phyloP scores from a whole-genome alignment of 345 rosid species.

The Acer saccharum region DNA sequence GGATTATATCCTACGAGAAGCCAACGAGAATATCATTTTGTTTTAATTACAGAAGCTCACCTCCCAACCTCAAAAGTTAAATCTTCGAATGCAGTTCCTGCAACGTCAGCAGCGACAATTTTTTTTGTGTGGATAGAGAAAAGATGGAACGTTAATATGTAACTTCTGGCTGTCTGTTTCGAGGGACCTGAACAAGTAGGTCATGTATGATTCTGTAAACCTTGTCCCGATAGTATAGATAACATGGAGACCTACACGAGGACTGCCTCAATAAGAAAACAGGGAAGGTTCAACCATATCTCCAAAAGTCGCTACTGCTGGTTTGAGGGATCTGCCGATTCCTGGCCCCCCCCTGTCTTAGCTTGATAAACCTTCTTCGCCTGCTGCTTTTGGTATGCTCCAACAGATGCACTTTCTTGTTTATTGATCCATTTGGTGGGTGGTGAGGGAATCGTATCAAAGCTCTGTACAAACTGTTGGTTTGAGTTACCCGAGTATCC shows the following conservation, averaged over 20 bases:
- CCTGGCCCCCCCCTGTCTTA: conserved; percentile 41
- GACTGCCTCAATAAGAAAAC: background rate
- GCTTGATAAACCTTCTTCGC: conserved; percentile 61
- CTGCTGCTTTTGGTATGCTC: conserved; percentile 48
- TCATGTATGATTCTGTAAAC: background rate
- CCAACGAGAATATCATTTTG: too few relatives aligned
- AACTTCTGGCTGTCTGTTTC: background rate
- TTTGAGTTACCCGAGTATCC: conserved; percentile 28
- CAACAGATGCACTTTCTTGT: conserved; percentile 42
- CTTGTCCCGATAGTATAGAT: background rate
- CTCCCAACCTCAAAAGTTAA: background rate
- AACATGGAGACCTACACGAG: background rate
- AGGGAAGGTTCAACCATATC: conserved; percentile 5
- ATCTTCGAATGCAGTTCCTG: background rate
- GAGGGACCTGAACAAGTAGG: background rate
- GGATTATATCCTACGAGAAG: background rate
- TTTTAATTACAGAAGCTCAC: conserved; percentile 3
- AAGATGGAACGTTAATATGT: background rate
- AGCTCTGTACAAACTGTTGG: conserved; percentile 42
- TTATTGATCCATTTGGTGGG: conserved; percentile 63
- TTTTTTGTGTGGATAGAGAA: background rate
- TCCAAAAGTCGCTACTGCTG: conserved; percentile 3
- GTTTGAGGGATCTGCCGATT: conserved; percentile 29
- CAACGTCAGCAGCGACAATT: background rate
- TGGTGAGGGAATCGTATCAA: conserved; percentile 57